Conservation (phyloP, 139 green algal genomes). For the Chlorella sp. region DNA sequence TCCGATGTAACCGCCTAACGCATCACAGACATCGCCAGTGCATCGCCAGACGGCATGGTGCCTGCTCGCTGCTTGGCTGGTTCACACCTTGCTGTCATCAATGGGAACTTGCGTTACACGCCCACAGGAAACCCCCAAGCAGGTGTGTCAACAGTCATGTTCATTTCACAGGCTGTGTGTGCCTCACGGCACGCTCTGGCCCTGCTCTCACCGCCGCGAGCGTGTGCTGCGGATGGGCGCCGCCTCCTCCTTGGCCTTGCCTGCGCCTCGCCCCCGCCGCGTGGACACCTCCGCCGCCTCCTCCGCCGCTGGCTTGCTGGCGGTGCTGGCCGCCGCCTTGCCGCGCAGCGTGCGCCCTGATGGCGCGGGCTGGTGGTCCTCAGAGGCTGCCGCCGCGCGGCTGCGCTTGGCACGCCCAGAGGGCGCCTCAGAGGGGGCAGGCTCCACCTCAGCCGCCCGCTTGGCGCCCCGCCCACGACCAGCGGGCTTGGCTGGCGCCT, state of each 20-base stretch:
- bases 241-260: constrained; percentile 3
- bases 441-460: neutral
- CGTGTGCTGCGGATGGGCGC: constrained; percentile 1
- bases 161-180: neutral
- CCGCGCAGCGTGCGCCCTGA: constrained; percentile 25
- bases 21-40: too few species aligned
- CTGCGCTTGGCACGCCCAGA: constrained; percentile 9
- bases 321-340: constrained; percentile 1
- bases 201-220: neutral
- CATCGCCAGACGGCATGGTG: too few species aligned
- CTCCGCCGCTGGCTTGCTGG: neutral
- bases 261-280: neutral
- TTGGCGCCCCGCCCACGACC: neutral
- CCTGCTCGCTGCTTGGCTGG: too few species aligned
- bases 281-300: constrained; percentile 29
- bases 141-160: neutral
- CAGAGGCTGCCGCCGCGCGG: neutral
- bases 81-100: neutral
- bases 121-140: too few species aligned
- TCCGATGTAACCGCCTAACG: neutral
- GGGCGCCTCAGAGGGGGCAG: neutral
- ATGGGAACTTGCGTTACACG: neutral
- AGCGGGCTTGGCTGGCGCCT: neutral
- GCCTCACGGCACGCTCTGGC: neutral
- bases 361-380: neutral